These are phyloP conservation scores for Parietichytrium sp. DNA, from an alignment of 108 stramenopile species.

Conservation along the genomic window DNA sequence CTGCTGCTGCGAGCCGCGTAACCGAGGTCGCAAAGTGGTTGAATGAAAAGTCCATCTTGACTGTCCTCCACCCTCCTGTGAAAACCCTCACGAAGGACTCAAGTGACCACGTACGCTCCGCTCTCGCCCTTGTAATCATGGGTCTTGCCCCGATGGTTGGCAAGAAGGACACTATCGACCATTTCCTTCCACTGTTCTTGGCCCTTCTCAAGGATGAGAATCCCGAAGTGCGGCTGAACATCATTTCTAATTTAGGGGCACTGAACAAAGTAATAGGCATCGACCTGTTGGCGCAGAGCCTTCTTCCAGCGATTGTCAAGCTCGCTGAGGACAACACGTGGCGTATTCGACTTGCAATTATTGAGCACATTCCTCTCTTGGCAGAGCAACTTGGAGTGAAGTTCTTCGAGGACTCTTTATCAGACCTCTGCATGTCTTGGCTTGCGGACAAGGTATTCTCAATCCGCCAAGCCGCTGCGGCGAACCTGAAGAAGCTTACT, in stretches of 20 bases:
- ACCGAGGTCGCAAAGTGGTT: constrained; percentile 65
- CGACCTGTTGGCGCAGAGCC: constrained; percentile 82
- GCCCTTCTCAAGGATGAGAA: constrained; percentile 76
- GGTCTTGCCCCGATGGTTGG: constrained; percentile 86
- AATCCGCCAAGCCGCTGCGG: constrained; percentile 85
- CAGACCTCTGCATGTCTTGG: constrained; percentile 84
- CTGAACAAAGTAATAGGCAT: constrained; percentile 91
- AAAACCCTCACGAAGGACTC: constrained; percentile 54
- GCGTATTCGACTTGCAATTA: constrained; percentile 91
- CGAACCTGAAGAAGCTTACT: constrained; percentile 76
- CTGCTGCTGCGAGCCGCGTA: constrained; percentile 82
- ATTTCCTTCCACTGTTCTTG: constrained; percentile 89
- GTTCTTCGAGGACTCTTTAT: constrained; percentile 79
- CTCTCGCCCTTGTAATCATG: constrained; percentile 85
- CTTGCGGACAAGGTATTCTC: constrained; percentile 85
- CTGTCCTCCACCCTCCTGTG: constrained; percentile 44
- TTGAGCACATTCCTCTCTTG: constrained; percentile 86
- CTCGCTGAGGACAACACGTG: constrained; percentile 93
- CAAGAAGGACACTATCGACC: constrained; percentile 75
- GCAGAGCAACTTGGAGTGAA: constrained; percentile 85
- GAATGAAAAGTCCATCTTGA: constrained; percentile 18
- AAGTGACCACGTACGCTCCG: constrained; percentile 67
- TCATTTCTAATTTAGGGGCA: constrained; percentile 84
- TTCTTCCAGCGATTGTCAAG: constrained; percentile 92
- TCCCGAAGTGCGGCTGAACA: constrained; percentile 75